These are phyloP conservation scores for Solanum piurae DNA, from an alignment of 257 asterid species.

Conservation along the genomic window DNA sequence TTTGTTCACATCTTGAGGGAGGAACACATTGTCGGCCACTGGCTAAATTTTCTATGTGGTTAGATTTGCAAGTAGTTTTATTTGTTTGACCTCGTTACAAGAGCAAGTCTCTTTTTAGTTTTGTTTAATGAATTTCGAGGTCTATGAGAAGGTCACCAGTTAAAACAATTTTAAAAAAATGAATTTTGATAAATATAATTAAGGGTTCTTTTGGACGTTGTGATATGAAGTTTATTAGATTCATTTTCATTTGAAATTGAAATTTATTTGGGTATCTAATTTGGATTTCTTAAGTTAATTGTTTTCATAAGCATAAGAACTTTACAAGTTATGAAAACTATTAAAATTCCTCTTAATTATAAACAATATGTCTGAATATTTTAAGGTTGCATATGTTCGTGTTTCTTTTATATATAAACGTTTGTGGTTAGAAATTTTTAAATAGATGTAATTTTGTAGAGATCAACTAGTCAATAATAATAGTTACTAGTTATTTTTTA, in stretches of 20 bases:
- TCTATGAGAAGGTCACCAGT: neutral
- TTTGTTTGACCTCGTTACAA: slow-evolving; percentile 30
- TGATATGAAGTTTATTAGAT: neutral
- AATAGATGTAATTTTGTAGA: neutral
- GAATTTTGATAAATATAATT: neutral
- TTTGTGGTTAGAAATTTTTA: neutral
- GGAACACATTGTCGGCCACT: slow-evolving; percentile 59
- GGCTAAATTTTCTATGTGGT: neutral
- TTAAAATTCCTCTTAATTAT: neutral
- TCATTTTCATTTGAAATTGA: neutral
- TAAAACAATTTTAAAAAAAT: neutral
- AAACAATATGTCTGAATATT: neutral
- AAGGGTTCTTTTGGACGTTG: neutral
- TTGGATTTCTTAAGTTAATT: too few relatives aligned
- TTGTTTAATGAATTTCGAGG: neutral
- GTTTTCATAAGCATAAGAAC: too few relatives aligned
- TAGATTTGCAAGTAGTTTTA: neutral
- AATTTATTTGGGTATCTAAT: neutral
- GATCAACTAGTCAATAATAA: neutral
- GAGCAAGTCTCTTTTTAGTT: slow-evolving; percentile 1
- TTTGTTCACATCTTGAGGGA: slow-evolving; percentile 50
- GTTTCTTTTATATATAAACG: neutral
- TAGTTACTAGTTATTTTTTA: neutral
- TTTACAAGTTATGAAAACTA: neutral
- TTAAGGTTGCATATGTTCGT: neutral